Evolutionary conservation across 148 eudicot genomes (phyloP), one percentile per base, ranked within the genome.

Genomic region (Rhododendron molle): DNA sequence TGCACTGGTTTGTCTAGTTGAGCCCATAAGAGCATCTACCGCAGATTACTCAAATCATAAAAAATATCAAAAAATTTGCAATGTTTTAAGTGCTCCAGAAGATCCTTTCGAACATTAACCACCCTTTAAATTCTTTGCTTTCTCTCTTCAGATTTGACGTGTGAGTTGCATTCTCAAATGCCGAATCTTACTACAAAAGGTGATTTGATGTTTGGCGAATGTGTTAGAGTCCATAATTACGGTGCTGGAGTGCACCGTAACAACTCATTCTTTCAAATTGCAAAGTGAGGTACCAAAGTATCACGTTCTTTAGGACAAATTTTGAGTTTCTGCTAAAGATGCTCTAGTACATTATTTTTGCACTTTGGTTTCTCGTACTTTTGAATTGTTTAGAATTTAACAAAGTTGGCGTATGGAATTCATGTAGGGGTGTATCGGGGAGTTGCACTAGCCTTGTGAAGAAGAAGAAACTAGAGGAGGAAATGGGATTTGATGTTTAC

Each of bases 401-500:
- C 30, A 18, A 32, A 44, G 47, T 44, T 43, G 18, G 54, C 40
- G 11, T 4, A 78, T 40, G 43, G 85, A 30, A 50, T 46, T 30
- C 40, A 30, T 87, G 58, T 85, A 94, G 99, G 98, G 87, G 49
- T 82, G 92, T 95, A 76, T 88, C 90, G 43, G 99, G 97, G 77
- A 96, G 96, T 71, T 96, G 99, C 88, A 93, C 93, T 40, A 91
- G 90, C 88, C 46, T 86, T 44, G 58, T 58, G 36, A 95, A 95
- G 95, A 94, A 94, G 91, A 87, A 78, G 81, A 90, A 90, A 81
- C 94, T 96, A 50, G 91, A 92, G 91, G 91, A 92, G 91, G 90
- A 94, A 46, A 86, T 91, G 93, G 99, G 99, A 49, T 87, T 92
- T 80, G 87, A 96, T 91, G 90, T 89, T 86, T 89, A 88, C 58